These are phyloP conservation scores for sorghum (Sorghum bicolor) DNA, from an alignment of 176 grass and related monocot species.

Conservation along the genomic window DNA sequence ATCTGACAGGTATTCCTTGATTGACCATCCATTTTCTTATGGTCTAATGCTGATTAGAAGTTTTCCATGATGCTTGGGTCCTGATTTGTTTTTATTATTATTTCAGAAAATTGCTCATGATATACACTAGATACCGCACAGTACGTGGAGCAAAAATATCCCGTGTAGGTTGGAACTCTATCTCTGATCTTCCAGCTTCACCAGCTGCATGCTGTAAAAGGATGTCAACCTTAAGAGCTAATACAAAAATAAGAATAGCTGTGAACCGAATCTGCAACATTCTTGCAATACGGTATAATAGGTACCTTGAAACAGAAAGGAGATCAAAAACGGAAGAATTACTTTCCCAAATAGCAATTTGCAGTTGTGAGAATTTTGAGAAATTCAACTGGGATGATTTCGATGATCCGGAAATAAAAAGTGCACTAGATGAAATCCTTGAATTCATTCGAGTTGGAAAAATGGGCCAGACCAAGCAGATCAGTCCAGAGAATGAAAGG, in stretches of 20 bases:
- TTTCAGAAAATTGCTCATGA: slow-evolving; percentile 76
- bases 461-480: slow-evolving; percentile 49
- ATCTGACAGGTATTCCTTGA: slow-evolving; percentile 69
- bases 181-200: slow-evolving; percentile 76
- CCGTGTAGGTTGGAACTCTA: slow-evolving; percentile 70
- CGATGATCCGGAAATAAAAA: slow-evolving; percentile 67
- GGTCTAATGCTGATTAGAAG: not conserved
- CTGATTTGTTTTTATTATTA: slow-evolving; percentile 23
- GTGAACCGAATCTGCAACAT: slow-evolving; percentile 65
- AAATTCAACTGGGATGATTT: slow-evolving; percentile 72
- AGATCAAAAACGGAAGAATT: slow-evolving; percentile 32
- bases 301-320: slow-evolving; percentile 40
- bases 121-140: slow-evolving; percentile 63
- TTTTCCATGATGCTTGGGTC: slow-evolving; percentile 4
- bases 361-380: slow-evolving; percentile 18
- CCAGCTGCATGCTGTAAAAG: slow-evolving; percentile 64
- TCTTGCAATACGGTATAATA: slow-evolving; percentile 56
- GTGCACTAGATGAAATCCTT: slow-evolving; percentile 71
- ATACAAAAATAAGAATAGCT: slow-evolving; percentile 59
- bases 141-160: slow-evolving; percentile 61
- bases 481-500: slow-evolving; percentile 26
- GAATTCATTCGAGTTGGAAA: slow-evolving; percentile 64
- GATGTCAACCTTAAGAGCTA: slow-evolving; percentile 60
- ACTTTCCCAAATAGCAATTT: slow-evolving; percentile 30
- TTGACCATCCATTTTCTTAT: not conserved